Base-by-base conservation (phyloP, 1,284 basidiomycete species). In the Pascua sp. region DNA sequence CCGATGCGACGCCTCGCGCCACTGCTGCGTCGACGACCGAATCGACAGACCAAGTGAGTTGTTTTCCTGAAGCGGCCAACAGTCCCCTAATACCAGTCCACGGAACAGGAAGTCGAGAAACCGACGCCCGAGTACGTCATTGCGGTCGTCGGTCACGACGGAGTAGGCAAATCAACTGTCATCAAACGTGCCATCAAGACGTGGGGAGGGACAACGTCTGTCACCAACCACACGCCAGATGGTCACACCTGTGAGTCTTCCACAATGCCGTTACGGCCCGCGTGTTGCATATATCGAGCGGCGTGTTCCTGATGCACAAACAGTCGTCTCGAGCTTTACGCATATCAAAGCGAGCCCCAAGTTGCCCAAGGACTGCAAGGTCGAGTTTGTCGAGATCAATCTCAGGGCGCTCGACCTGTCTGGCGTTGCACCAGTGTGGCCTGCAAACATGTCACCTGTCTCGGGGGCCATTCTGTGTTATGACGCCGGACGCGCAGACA, bases 401-500 rank as follows among this genome's bases (percentile, higher is more conserved):
- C 61, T 77, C 15, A 32, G 50, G 4, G 49, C 59, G 11, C 55
- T 75, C 7, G 50, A 67, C 24, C 49, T 66, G 8, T 48, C 57
- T 37, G 49, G 57, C 5, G 49, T 60, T 8, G 49, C 55, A 8
- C 7, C 43, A 2, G 46, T 66, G 8, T 76, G 70, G 70, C 71
- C 71, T 2, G 39, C 59, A 9, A 56, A 46, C 11, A 45, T 74
- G 47, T 65, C 68, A 11, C 49, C 51, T 0, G 57, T 76, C 8
- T 68, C 72, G 9, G 77, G 73, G 1, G 69, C 65, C 17, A 67
- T 77, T 17, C 54, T 77, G 15, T 77, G 75, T 57, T 78, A 77
- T 57, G 75, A 77, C 56, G 73, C 75, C 4, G 61, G 59, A 2
- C 60, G 65, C n/a, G 36, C 52, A 24, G 59, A 64, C 9, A 70